A percentile compares a stretch with the other conserved stretches of the same genome.
These are phyloP conservation scores for Chaetomium globosum DNA, from an alignment of 2,329 filamentous ascomycete species.

Conservation along the genomic window DNA sequence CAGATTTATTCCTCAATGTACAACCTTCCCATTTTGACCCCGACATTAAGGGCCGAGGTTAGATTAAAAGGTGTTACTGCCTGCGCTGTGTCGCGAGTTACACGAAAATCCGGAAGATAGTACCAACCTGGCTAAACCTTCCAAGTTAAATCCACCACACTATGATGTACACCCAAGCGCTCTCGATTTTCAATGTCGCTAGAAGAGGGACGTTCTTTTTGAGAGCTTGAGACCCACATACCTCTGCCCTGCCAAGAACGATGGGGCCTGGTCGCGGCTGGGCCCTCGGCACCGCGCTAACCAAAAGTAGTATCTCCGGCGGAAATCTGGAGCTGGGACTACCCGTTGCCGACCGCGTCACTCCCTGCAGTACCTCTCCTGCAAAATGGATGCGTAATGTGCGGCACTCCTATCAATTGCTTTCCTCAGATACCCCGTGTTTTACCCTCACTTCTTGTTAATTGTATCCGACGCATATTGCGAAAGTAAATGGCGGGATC, in stretches of 20 bases:
- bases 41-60: background rate
- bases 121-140: background rate
- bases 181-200: background rate
- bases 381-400: background rate
- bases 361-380: background rate
- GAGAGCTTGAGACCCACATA: background rate
- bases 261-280: background rate
- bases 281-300: background rate
- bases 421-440: background rate
- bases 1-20: background rate
- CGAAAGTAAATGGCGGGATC: background rate
- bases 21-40: background rate
- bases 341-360: background rate
- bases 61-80: background rate
- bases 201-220: background rate
- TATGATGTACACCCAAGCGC: background rate
- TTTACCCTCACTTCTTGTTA: background rate
- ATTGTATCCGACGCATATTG: background rate
- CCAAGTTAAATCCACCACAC: background rate
- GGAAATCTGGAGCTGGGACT: background rate
- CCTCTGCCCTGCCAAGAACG: background rate
- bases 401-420: background rate
- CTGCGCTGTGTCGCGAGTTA: background rate
- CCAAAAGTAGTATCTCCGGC: background rate
- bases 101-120: background rate